phyloP scores from a whole-genome alignment of 495 filamentous ascomycete genomes.

The Jackrogersella multiformis region DNA sequence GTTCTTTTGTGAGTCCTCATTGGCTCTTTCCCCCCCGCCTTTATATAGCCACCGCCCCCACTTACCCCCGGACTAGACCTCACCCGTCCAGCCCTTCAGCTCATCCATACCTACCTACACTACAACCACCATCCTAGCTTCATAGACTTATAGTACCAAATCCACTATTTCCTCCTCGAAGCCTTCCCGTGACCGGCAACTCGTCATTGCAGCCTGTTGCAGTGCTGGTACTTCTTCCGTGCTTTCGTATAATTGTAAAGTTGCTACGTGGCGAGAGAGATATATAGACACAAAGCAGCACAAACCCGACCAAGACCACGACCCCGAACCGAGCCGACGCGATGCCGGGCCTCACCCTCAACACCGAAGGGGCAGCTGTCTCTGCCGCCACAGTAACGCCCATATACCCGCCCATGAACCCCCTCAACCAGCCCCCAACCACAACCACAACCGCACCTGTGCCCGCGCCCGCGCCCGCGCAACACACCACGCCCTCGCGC shows the following conservation, averaged over 20 bases:
- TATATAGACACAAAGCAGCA: neutral
- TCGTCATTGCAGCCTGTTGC: neutral
- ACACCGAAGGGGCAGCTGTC: conserved; percentile 32
- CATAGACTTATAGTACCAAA: neutral
- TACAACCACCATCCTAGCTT: conserved; percentile 4
- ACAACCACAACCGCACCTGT: conserved; percentile 7
- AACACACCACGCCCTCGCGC: conserved; percentile 18
- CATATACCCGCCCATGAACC: neutral
- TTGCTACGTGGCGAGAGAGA: neutral
- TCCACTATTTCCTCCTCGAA: neutral
- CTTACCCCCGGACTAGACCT: conserved; percentile 15
- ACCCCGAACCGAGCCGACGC: conserved; percentile 9
- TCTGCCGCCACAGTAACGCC: neutral
- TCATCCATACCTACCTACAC: neutral
- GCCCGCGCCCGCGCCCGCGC: conserved; percentile 1
- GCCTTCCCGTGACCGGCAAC: neutral
- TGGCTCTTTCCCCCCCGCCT: neutral
- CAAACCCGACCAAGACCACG: neutral
- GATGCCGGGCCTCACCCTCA: conserved; percentile 43
- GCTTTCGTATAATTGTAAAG: neutral
- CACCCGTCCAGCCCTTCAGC: neutral
- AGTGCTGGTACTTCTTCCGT: neutral
- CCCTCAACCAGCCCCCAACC: conserved; percentile 14
- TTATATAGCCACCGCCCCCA: conserved; percentile 6
- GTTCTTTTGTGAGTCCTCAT: neutral